phyloP scores from a whole-genome alignment of 306 rosid genomes.

The Quercus engelmannii region DNA sequence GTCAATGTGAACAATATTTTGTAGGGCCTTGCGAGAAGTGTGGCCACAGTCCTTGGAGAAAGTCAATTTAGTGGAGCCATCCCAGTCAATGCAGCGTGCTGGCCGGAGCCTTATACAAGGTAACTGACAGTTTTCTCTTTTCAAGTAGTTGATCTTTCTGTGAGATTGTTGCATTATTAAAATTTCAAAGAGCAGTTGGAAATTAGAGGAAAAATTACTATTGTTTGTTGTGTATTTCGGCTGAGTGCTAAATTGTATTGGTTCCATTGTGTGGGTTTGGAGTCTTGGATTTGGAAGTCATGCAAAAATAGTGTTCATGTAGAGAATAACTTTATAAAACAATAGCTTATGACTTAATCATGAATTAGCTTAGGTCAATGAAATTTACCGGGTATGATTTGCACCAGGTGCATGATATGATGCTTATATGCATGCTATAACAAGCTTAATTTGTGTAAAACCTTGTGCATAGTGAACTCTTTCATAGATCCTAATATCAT shows the following conservation, averaged over 20 bases:
- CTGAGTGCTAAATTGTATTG: neutral
- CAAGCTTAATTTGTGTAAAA: neutral
- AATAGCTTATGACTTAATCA: neutral
- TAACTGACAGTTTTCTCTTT: constrained; percentile 8
- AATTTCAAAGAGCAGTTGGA: neutral
- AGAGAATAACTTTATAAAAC: neutral
- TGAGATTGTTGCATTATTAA: neutral
- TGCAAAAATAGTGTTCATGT: neutral
- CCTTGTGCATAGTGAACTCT: neutral
- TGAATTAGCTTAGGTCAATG: neutral
- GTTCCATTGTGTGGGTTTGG: neutral
- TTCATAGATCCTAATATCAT: neutral
- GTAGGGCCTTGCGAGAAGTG: constrained; percentile 85
- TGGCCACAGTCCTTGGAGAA: constrained; percentile 84
- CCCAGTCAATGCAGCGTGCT: constrained; percentile 95
- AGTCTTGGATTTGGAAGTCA: neutral
- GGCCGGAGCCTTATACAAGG: constrained; percentile 86
- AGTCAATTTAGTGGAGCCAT: constrained; percentile 85
- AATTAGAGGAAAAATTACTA: neutral
- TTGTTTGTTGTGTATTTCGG: neutral
- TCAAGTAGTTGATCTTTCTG: neutral
- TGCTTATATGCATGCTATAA: neutral
- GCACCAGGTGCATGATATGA: neutral
- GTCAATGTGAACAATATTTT: constrained; percentile 26
- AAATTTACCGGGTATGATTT: neutral